These are phyloP conservation scores for Apiotrichum veenhuisii DNA, from an alignment of 1,284 basidiomycete species.

Conservation along the genomic window DNA sequence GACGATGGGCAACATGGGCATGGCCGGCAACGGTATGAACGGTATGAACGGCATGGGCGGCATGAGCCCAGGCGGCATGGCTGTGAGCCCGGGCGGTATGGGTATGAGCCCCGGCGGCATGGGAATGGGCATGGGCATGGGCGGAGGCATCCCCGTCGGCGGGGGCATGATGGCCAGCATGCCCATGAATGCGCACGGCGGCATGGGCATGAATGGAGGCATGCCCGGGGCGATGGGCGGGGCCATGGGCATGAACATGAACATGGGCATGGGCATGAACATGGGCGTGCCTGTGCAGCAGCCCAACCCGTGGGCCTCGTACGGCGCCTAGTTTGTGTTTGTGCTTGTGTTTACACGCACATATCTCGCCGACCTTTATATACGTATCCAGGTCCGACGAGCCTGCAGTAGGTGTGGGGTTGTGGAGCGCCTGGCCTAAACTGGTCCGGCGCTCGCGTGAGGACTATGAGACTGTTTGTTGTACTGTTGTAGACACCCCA, in stretches of 20 bases:
- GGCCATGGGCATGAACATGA: not conserved
- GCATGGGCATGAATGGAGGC: not conserved
- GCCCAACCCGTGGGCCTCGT: not conserved
- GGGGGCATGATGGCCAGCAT: too few relatives aligned
- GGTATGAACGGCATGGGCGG: not conserved
- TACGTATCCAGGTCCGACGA: too few relatives aligned
- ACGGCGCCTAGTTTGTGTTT: not conserved
- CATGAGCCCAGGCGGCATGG: conserved; percentile 9
- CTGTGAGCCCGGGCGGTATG: not conserved
- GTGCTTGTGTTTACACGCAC: too few relatives aligned
- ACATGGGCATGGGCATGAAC: not conserved
- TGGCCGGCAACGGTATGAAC: not conserved
- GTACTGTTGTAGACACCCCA: conserved; percentile 1
- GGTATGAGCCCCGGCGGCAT: not conserved
- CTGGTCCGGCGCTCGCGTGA: too few relatives aligned
- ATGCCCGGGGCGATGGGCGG: too few relatives aligned
- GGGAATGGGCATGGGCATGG: not conserved
- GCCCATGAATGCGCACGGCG: too few relatives aligned
- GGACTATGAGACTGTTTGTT: not conserved
- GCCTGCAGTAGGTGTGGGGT: not conserved
- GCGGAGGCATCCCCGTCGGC: too few relatives aligned
- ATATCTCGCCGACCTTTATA: too few relatives aligned
- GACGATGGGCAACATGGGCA: not conserved
- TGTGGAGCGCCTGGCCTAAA: not conserved
- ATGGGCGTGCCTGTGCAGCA: not conserved